Conservation (phyloP, 768 basidiomycete species). For the Naganishia friedmannii region DNA sequence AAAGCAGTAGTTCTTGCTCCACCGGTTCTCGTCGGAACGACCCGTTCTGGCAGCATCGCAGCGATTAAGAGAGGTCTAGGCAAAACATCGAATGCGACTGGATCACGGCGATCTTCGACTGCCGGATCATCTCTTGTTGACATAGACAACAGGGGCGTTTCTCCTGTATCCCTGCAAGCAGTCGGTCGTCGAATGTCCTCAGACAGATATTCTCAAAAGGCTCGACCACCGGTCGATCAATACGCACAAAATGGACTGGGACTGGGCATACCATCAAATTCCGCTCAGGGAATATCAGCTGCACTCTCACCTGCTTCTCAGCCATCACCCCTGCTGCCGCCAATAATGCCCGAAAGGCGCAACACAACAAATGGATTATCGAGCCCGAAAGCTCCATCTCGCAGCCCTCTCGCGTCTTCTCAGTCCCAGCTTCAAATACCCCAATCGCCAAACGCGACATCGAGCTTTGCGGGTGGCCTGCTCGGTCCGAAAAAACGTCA, state of each 20-base stretch:
- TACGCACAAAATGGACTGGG: conserved; percentile 6
- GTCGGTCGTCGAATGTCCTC: conserved; percentile 9
- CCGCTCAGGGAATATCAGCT: neutral
- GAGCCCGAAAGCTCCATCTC: conserved; percentile 18
- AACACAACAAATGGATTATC: conserved; percentile 19
- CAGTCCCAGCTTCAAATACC: conserved; percentile 33
- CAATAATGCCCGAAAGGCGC: conserved; percentile 17
- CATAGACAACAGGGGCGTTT: neutral
- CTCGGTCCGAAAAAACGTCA: conserved; percentile 25
- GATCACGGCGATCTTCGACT: neutral
- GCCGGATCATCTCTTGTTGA: neutral
- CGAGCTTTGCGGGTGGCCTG: conserved; percentile 27
- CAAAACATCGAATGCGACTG: neutral
- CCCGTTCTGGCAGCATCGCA: conserved; percentile 15
- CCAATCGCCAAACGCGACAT: neutral
- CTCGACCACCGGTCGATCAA: neutral
- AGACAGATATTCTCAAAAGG: conserved; percentile 10
- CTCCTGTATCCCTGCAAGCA: conserved; percentile 1
- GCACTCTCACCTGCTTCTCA: neutral
- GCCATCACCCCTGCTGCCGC: neutral
- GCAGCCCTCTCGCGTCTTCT: conserved; percentile 43
- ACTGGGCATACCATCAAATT: neutral
- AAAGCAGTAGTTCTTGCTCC: conserved; percentile 32
- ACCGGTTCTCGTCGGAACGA: conserved; percentile 7
- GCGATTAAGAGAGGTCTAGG: conserved; percentile 15